Percentiles rank a stretch among this genome's conserved stretches.
phyloP scores from a whole-genome alignment of 371 early-diverging fungal species.

The Mortierella sp. region DNA sequence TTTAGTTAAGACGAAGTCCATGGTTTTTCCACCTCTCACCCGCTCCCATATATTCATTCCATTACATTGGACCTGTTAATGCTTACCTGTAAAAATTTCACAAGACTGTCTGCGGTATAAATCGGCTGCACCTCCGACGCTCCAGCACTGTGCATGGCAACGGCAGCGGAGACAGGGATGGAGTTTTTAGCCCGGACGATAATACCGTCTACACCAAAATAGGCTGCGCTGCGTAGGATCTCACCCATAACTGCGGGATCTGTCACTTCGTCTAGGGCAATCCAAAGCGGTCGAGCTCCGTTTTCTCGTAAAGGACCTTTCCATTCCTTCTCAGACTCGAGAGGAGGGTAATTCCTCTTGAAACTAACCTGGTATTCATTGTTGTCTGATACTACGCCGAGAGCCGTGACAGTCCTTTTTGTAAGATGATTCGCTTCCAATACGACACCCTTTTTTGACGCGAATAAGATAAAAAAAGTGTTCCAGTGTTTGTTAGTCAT shows the following conservation, averaged over 20 bases:
- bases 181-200: conserved; percentile 32
- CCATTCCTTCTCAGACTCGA: background rate
- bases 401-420: background rate
- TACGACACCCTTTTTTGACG: conserved; percentile 11
- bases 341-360: background rate
- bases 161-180: conserved; percentile 54
- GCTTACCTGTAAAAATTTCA: conserved; percentile 54
- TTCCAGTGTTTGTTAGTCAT: background rate
- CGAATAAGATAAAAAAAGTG: background rate
- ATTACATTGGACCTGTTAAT: too few species aligned
- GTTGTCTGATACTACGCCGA: conserved; percentile 8
- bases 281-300: conserved; percentile 51
- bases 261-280: conserved; percentile 60
- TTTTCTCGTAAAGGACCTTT: background rate
- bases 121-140: conserved; percentile 61
- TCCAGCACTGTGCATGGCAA: conserved; percentile 64
- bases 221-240: conserved; percentile 63
- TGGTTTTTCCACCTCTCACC: background rate
- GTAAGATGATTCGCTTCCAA: background rate
- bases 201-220: conserved; percentile 67
- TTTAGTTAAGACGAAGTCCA: background rate
- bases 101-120: conserved; percentile 42
- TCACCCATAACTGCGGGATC: conserved; percentile 72
- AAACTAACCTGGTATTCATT: conserved; percentile 7
- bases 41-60: too few species aligned